A percentile compares a stretch with the other conserved stretches of the same genome.
Conservation (phyloP, 106 monocot genomes). For the Iris macrosiphon region DNA sequence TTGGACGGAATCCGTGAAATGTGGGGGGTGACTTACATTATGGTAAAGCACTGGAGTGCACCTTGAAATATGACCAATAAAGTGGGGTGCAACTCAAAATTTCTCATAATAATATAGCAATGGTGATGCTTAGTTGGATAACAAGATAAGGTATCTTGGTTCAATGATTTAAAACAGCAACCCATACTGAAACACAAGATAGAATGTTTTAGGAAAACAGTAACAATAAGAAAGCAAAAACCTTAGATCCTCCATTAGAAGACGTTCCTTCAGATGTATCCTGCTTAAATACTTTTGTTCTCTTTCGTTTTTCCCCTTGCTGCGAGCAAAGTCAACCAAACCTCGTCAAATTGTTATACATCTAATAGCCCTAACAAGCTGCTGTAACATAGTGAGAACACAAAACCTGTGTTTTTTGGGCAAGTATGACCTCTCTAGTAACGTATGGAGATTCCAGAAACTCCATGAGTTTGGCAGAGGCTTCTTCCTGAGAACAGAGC, state of each 20-base stretch:
- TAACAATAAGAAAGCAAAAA: no score
- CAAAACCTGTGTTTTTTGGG: constrained; percentile 24
- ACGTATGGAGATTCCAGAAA: constrained; percentile 42
- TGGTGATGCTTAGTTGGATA: no score
- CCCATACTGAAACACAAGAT: no score
- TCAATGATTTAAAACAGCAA: no score
- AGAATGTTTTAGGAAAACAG: no score
- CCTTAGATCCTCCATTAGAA: constrained; percentile 19
- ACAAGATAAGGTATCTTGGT: no score
- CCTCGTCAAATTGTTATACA: background rate
- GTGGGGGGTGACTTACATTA: no score
- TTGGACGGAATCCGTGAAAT: no score
- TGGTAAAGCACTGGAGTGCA: no score
- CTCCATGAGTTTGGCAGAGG: constrained; percentile 22
- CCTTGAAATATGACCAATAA: no score
- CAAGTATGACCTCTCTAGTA: constrained; percentile 38
- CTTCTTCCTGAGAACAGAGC: constrained; percentile 32
- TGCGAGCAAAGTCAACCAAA: constrained; percentile 8
- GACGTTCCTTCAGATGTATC: constrained; percentile 1
- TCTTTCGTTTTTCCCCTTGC: constrained; percentile 27
- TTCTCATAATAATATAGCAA: no score
- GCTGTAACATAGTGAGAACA: background rate
- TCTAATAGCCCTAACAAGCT: background rate
- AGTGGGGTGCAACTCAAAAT: no score
- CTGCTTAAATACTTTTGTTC: constrained; percentile 5